Evolutionary conservation across 495 filamentous ascomycete genomes (phyloP).

Genomic region (Annulohypoxylon stygium): DNA sequence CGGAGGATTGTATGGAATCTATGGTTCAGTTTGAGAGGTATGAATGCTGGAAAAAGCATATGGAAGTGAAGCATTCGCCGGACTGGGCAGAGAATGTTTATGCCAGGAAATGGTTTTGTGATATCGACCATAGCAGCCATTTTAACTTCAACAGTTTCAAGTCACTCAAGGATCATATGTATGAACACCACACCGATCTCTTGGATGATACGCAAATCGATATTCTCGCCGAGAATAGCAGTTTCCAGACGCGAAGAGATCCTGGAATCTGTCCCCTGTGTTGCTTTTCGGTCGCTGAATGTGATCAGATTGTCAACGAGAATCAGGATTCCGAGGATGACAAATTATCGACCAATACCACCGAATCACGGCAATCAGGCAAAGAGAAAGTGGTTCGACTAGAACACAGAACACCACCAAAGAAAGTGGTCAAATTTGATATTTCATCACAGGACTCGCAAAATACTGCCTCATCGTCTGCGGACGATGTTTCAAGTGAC

Average conservation of each 20-base stretch:
- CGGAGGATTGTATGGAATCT: background rate
- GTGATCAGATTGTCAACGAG: background rate
- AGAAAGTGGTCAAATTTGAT: background rate
- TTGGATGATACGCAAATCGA: too few relatives aligned
- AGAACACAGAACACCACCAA: background rate
- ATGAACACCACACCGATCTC: too few relatives aligned
- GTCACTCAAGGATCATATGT: background rate
- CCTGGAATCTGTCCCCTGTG: background rate
- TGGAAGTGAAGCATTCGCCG: background rate
- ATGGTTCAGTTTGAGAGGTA: constrained; percentile 8
- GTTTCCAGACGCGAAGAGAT: background rate
- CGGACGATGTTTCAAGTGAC: background rate
- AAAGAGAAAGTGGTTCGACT: background rate
- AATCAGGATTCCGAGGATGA: background rate
- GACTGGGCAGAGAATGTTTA: constrained; percentile 7
- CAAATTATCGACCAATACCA: too few relatives aligned
- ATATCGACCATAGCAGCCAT: background rate
- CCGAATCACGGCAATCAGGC: too few relatives aligned
- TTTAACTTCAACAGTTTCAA: background rate
- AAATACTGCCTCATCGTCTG: background rate
- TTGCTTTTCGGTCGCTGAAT: background rate
- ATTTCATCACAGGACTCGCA: background rate
- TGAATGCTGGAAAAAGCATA: constrained; percentile 8
- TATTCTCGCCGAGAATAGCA: too few relatives aligned
- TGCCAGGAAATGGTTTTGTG: constrained; percentile 3